phyloP scores from a whole-genome alignment of 1,284 basidiomycete genomes.

The Hortiboletus rubellus region DNA sequence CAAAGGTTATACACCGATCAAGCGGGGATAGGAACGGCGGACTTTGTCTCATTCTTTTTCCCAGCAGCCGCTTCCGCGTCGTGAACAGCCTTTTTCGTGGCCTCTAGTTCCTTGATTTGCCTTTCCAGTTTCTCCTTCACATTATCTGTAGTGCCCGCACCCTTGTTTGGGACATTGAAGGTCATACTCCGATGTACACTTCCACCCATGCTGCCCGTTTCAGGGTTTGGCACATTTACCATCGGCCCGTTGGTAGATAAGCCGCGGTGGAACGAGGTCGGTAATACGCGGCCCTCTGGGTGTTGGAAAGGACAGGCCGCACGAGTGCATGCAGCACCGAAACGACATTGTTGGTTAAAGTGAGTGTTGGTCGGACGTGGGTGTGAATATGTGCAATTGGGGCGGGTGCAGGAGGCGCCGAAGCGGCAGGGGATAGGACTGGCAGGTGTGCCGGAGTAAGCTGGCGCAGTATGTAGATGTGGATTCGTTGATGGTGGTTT shows the following conservation, averaged over 20 bases:
- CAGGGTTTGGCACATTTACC: conserved; percentile 59
- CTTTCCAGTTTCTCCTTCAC: conserved; percentile 55
- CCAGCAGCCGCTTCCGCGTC: conserved; percentile 52
- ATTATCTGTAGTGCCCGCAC: conserved; percentile 30
- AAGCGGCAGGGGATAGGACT: conserved; percentile 65
- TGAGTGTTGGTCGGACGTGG: conserved; percentile 47
- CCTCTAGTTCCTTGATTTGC: conserved; percentile 58
- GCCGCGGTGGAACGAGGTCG: conserved; percentile 74
- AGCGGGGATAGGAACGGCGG: conserved; percentile 51
- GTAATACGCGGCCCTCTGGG: conserved; percentile 75
- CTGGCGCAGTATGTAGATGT: conserved; percentile 17
- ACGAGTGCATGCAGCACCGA: conserved; percentile 76
- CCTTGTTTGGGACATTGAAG: conserved; percentile 51
- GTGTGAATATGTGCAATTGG: conserved; percentile 68
- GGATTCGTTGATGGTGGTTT: conserved; percentile 37
- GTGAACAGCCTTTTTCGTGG: conserved; percentile 59
- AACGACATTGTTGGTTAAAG: conserved; percentile 61
- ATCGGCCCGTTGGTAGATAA: conserved; percentile 58
- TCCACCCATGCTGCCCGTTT: conserved; percentile 59
- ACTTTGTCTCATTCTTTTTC: conserved; percentile 58
- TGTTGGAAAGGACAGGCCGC: conserved; percentile 76
- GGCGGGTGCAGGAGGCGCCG: conserved; percentile 72
- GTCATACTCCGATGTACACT: conserved; percentile 68
- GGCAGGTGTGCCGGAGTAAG: conserved; percentile 35
- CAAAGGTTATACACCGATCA: conserved; percentile 4